Conservation (phyloP, 192 early-diverging fungal species). For the Backusella mclennaniae region DNA sequence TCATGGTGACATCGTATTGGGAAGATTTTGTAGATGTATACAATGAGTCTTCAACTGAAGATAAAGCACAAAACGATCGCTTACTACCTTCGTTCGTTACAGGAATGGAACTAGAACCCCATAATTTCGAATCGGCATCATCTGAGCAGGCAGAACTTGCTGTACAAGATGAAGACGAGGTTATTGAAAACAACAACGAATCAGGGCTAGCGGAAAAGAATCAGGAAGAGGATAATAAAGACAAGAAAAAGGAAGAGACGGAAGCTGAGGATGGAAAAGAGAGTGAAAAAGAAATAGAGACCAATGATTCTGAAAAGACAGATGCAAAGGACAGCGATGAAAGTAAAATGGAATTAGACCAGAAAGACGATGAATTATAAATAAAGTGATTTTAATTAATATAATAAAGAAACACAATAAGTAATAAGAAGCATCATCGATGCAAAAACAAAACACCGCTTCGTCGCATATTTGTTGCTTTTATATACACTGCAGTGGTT, state of each 20-base stretch:
- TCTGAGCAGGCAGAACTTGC: neutral
- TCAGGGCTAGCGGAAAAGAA: neutral
- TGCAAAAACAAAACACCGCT: neutral
- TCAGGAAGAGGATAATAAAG: neutral
- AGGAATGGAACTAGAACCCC: neutral
- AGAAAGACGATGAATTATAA: neutral
- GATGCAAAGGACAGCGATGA: neutral
- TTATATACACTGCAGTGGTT: no score
- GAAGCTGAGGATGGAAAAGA: neutral
- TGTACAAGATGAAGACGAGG: neutral
- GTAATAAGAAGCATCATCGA: neutral
- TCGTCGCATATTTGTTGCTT: neutral
- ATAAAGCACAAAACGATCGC: neutral
- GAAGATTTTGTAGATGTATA: constrained; percentile 10
- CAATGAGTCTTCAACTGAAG: neutral
- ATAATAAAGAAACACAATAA: neutral
- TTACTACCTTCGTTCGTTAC: constrained; percentile 1
- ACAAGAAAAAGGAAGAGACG: neutral
- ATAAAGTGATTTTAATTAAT: neutral
- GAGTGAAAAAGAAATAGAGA: neutral
- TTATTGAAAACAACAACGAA: neutral
- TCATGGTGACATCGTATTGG: constrained; percentile 19
- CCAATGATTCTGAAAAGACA: neutral
- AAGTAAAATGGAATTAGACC: constrained; percentile 10
- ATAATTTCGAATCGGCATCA: neutral